Conservation (phyloP, 345 rosid species). For the Litchi chinensis region DNA sequence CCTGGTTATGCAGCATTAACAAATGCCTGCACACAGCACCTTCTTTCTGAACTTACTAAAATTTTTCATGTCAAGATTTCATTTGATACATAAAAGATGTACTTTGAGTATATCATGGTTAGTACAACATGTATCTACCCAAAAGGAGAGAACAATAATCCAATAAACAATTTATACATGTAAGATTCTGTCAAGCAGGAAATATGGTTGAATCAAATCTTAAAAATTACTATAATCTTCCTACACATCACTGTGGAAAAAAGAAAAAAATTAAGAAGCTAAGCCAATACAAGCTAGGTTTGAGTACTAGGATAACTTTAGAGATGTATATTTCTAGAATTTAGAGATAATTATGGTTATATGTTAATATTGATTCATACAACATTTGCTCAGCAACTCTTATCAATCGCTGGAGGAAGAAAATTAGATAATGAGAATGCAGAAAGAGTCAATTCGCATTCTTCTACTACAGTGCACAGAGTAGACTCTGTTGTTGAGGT, state of each 20-base stretch:
- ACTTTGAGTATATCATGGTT: background rate
- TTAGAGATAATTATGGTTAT: too few species aligned
- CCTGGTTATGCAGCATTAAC: constrained; percentile 11
- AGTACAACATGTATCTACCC: background rate
- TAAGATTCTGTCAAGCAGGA: background rate
- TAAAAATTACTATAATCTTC: background rate
- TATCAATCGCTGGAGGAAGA: too few species aligned
- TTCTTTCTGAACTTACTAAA: background rate
- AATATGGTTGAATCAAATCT: background rate
- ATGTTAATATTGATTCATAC: too few species aligned
- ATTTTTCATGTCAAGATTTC: background rate
- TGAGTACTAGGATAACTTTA: too few species aligned
- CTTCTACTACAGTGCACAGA: too few species aligned
- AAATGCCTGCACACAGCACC: constrained; percentile 1
- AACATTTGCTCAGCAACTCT: too few species aligned
- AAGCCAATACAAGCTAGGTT: background rate
- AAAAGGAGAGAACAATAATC: background rate
- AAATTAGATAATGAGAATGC: too few species aligned
- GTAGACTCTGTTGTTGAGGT: too few species aligned
- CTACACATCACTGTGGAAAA: background rate
- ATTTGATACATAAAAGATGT: background rate
- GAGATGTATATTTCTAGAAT: too few species aligned
- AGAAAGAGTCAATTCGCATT: too few species aligned
- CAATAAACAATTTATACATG: background rate
- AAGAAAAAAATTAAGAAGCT: background rate